Conservation (phyloP, 441 rosid genomes). For the Corymbia calophylla region DNA sequence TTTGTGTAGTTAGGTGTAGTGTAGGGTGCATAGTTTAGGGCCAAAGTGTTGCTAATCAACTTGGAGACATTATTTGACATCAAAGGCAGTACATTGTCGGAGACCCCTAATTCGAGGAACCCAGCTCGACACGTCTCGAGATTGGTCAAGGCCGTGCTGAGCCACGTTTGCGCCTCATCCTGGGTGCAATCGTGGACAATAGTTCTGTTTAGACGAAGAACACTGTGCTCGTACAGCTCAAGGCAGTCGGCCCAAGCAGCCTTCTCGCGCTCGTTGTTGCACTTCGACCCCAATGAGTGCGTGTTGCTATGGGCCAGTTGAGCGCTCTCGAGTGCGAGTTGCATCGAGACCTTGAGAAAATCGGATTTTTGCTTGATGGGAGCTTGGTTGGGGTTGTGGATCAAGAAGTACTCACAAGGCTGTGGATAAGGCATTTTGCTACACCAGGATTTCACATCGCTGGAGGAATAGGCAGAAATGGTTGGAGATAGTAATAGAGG, state of each 20-base stretch:
- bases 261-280: neutral
- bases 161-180: slow-evolving; percentile 3
- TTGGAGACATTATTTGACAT: neutral
- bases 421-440: neutral
- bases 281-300: neutral
- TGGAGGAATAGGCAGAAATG: neutral
- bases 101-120: neutral
- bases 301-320: neutral
- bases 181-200: neutral
- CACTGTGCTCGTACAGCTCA: neutral
- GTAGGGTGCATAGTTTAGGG: neutral
- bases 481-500: neutral
- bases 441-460: neutral
- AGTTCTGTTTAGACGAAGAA: neutral
- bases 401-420: neutral
- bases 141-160: slow-evolving; percentile 5
- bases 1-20: neutral
- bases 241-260: neutral
- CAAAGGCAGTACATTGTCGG: neutral
- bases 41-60: slow-evolving; percentile 5
- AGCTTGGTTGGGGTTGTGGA: neutral
- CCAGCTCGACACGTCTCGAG: neutral
- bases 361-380: neutral
- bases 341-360: neutral
- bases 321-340: neutral